Evolutionary conservation across 202 grass and related monocot genomes (phyloP).

Genomic region (Bolboschoenoplectus hybrid): DNA sequence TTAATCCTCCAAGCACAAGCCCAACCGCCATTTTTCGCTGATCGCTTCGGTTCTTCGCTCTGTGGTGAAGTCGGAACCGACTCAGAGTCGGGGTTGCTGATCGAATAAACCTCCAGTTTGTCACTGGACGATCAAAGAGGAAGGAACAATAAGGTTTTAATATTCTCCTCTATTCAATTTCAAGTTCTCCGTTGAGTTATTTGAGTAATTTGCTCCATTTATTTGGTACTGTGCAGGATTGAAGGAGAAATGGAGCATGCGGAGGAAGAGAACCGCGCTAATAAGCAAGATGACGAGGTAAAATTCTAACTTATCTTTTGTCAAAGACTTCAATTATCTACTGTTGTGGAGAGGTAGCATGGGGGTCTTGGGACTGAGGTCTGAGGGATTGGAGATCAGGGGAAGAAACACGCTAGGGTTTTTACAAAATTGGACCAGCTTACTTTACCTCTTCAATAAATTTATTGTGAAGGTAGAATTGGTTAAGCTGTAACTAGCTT

Average conservation of each 20-base stretch:
- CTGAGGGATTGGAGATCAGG: neutral
- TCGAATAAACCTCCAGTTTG: conserved; percentile 10
- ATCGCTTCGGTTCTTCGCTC: neutral
- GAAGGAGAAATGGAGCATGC: conserved; percentile 58
- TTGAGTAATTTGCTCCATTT: neutral
- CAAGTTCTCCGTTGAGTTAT: neutral
- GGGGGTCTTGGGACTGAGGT: neutral
- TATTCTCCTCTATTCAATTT: neutral
- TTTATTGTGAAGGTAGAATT: neutral
- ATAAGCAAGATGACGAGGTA: conserved; percentile 61
- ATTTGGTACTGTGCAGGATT: conserved; percentile 5
- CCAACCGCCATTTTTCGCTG: conserved; percentile 23
- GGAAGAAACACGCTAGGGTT: conserved; percentile 4
- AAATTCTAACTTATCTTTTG: neutral
- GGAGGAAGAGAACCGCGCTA: conserved; percentile 57
- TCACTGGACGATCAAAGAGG: conserved; percentile 4
- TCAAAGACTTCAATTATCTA: neutral
- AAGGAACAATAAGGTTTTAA: conserved; percentile 15
- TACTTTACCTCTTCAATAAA: neutral
- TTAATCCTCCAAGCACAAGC: neutral
- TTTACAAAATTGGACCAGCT: neutral
- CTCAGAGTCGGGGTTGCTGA: neutral
- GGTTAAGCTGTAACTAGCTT: neutral
- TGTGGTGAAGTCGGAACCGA: neutral
- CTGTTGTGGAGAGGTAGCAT: neutral